Base-by-base conservation (phyloP, 495 filamentous ascomycete species). In the Podospora pseudocomata region DNA sequence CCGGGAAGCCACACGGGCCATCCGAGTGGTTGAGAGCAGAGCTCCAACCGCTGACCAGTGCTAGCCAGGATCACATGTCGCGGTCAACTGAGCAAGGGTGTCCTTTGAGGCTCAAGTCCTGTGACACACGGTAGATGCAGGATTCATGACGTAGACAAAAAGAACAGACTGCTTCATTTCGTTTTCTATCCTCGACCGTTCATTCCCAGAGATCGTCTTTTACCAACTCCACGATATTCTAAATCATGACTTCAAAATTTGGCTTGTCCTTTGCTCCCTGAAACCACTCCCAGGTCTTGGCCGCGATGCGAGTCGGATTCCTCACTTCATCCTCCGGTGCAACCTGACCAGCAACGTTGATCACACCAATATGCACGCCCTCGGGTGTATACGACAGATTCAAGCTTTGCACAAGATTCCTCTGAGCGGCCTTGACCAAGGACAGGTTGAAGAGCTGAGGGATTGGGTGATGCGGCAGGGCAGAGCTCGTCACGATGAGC, bases 351-450 rank as follows among this genome's bases (percentile, higher is more conserved):
- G 67, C 70, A 1, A 82, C 79, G 13, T 70, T 73, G n/a, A 83
- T 71, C 27, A 80, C 66, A 5, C 75, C 80, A 23, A 81, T 67
- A 30, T 80, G 78, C n/a, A 81, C 73, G 39, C 78, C 80, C 54
- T 70, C 64, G n/a, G 68, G n/a, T 7, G 44, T 67, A 56, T 76
- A 80, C 5, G 73, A 70, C 56, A 72, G 60, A 28, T 70, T 61
- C 59, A 83, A 65, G 44, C 70, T 76, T 65, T 75, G 69, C 60
- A 79, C 74, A 59, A 82, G 63, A 67, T 78, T 82, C 23, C 75
- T 66, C 67, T 83, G 81, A 13, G 80, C 74, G 0, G 80, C 78
- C 72, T 83, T 83, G 53, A 69, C 74, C 20, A 83, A 66, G 18
- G 76, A 79, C 20, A 83, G 73, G 0, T 78, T 72, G 61, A 83